Percentiles rank a stretch among this genome's conserved stretches.
Evolutionary conservation across 164 flowering plant genomes (phyloP).

Genomic region (Platanus orientalis): DNA sequence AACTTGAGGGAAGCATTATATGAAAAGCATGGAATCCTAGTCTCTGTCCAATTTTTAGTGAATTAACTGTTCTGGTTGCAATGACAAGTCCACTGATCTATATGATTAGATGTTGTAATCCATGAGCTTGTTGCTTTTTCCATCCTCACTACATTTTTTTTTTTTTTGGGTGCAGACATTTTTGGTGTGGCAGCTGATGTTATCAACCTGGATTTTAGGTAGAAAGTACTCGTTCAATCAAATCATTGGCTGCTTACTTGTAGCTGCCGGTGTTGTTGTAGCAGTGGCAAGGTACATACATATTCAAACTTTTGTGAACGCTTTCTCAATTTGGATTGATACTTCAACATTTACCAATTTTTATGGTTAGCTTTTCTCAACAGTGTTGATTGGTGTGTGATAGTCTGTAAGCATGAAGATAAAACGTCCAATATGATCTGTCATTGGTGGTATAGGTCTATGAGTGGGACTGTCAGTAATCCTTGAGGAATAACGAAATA

Average conservation of each 20-base stretch:
- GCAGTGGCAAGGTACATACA: conserved; percentile 71
- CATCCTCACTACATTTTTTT: not conserved
- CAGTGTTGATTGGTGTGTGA: too few species aligned
- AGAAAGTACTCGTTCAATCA: conserved; percentile 56
- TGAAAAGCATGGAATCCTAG: too few species aligned
- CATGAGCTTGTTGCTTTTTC: not conserved
- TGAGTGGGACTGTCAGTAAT: too few species aligned
- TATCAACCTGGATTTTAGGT: conserved; percentile 59
- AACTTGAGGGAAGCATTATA: too few species aligned
- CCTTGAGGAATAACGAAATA: too few species aligned
- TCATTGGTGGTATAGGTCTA: too few species aligned
- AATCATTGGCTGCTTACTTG: conserved; percentile 78
- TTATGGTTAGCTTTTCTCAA: not conserved
- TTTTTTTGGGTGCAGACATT: conserved; percentile 56
- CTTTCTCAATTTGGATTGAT: too few species aligned
- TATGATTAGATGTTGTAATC: too few species aligned
- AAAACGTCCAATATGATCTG: too few species aligned
- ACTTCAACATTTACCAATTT: too few species aligned
- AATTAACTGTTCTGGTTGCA: too few species aligned
- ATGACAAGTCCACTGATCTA: not conserved
- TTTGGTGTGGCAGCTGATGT: conserved; percentile 84
- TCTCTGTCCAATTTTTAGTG: not conserved
- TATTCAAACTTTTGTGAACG: conserved; percentile 9
- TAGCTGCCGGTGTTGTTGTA: conserved; percentile 68
- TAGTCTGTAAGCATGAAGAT: too few species aligned